phyloP scores from a whole-genome alignment of 208 protist genomes.

The Trypanosoma congolense region DNA sequence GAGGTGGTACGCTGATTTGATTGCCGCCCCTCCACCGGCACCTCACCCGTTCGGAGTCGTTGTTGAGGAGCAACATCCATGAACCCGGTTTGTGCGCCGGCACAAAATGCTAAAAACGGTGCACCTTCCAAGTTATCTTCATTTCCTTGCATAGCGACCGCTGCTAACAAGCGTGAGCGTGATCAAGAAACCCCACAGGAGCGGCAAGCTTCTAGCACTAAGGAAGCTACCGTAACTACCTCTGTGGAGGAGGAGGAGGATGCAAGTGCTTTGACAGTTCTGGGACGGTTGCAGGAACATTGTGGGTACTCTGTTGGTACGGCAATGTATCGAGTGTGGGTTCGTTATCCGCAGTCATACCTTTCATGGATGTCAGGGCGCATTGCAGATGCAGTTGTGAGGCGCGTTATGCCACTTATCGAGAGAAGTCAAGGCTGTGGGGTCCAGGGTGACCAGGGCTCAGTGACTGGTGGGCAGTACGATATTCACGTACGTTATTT shows the following conservation, averaged over 20 bases:
- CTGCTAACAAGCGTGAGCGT: no score
- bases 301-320: slow-evolving; percentile 36
- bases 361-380: slow-evolving; percentile 19
- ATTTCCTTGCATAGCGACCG: no score
- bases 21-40: slow-evolving; percentile 19
- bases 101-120: no score
- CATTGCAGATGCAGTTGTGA: slow-evolving; percentile 19
- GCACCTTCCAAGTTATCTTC: no score
- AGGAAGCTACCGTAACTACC: no score
- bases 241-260: no score
- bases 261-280: slow-evolving; percentile 12
- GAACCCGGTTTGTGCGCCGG: no score
- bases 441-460: background rate
- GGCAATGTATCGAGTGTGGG: slow-evolving; percentile 43
- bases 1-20: slow-evolving; percentile 32
- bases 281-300: slow-evolving; percentile 13
- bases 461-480: slow-evolving; percentile 2
- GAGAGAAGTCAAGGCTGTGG: background rate
- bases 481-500: slow-evolving; percentile 72
- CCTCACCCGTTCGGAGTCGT: slow-evolving; percentile 24
- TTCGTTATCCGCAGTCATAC: slow-evolving; percentile 31
- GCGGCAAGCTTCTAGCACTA: no score
- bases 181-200: no score
- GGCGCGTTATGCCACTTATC: slow-evolving; percentile 11
- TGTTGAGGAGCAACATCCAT: no score